Evolutionary conservation across 1,284 basidiomycete genomes (phyloP), one percentile per base, ranked within the genome.

Genomic region (Moniliella sp.): DNA sequence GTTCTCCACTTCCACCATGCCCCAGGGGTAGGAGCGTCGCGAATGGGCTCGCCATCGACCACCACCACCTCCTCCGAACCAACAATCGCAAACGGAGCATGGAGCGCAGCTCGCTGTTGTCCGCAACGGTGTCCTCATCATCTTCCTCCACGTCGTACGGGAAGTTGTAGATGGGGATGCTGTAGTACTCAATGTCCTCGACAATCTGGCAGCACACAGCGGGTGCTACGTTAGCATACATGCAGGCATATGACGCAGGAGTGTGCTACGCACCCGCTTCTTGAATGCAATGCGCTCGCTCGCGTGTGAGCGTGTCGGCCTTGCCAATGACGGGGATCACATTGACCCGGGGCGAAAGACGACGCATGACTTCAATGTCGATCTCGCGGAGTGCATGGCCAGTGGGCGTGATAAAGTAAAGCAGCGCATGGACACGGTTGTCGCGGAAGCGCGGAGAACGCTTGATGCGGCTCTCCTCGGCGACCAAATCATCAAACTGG

Each of bases 261-360:
- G n/a, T n/a, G n/a, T n/a, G n/a, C n/a, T n/a, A n/a, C n/a, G n/a
- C n/a, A n/a, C n/a, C 60, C 91, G 71, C 65, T 86, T 84, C 71
- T 93, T 97, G 73, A 97, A 99, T 7, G 75, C 82, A 40, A 73
- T 72, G 30, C 43, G 40, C 39, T 59, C 56, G 21, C 32, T n/a
- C 33, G 18, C 40, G 39, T 9, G 88, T 94, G 59, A 99, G 66
- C 5, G 81, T 77, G 64, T 99, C 91, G 4, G 86, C 78, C 64
- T 97, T 97, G 48, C 91, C 91, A 57, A 99, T 73, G 54, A 97
- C 88, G 35, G 91, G 91, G 48, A 99, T 97, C 47, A 99, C 91
- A 60, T 99, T 99, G 62, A 94, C 91, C 12, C 51, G 40, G 7
- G 56, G 51, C 13, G 48, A 51, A 25, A 59, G 48, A 5, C 52